Evolutionary conservation across 2,329 filamentous ascomycete species (phyloP).

Genomic region (Stachybotrys chlorohalonatus): DNA sequence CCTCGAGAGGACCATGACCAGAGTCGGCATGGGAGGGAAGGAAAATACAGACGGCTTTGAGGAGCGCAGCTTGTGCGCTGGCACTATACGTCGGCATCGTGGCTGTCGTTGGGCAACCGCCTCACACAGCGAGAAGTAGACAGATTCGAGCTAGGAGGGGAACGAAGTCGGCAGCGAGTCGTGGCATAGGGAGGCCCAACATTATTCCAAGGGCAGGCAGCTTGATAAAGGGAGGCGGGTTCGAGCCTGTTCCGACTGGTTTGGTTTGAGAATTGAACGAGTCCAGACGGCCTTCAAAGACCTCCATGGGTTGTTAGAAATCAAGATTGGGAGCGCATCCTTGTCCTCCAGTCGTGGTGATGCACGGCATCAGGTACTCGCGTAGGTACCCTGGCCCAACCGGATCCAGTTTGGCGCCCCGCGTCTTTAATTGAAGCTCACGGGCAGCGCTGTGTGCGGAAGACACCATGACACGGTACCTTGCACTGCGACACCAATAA

Average conservation of each 20-base stretch:
- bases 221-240: not conserved
- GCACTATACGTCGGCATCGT: conserved; percentile 29
- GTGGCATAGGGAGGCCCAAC: not conserved
- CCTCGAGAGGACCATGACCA: conserved; percentile 2
- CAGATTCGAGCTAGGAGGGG: not conserved
- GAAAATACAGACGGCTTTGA: conserved; percentile 40
- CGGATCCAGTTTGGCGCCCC: not conserved
- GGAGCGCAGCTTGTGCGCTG: conserved; percentile 42
- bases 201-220: not conserved
- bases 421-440: not conserved
- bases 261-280: not conserved
- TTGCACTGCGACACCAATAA: too few relatives aligned
- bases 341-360: not conserved
- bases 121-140: not conserved
- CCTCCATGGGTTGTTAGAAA: not conserved
- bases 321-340: not conserved
- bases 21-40: conserved; percentile 4
- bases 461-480: not conserved
- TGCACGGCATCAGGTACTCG: not conserved
- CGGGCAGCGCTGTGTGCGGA: not conserved
- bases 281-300: not conserved
- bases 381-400: not conserved
- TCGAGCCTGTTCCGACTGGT: not conserved
- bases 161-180: not conserved
- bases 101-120: not conserved